Conservation (phyloP, 2,329 filamentous ascomycete species). For the Aspergillus uvarum region DNA sequence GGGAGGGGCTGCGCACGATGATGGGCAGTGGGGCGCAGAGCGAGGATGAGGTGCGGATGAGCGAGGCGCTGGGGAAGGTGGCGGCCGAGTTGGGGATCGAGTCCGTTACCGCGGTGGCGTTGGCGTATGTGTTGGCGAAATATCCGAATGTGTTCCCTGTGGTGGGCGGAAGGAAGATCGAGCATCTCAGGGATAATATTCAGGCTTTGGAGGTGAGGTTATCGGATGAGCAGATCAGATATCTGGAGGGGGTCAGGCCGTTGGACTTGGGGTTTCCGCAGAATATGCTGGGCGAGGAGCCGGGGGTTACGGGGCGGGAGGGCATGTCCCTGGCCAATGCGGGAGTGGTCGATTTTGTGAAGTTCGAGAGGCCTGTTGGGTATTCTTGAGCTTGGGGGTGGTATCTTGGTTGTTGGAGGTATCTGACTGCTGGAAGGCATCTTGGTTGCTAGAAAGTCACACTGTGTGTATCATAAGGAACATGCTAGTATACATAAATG, state of each 20-base stretch:
- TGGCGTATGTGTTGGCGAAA: conserved; percentile 74
- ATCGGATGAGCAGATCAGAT: conserved; percentile 59
- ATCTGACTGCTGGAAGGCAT: background rate
- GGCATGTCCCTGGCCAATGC: conserved; percentile 5
- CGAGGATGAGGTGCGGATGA: conserved; percentile 53
- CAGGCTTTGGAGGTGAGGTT: conserved; percentile 63
- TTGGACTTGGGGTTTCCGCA: conserved; percentile 68
- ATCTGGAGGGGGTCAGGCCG: conserved; percentile 60
- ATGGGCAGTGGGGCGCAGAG: conserved; percentile 36
- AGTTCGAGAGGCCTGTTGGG: conserved; percentile 8
- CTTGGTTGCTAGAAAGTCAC: no score
- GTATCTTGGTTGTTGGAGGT: background rate
- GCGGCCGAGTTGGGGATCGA: conserved; percentile 56
- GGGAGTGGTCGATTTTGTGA: conserved; percentile 10
- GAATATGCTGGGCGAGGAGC: conserved; percentile 50
- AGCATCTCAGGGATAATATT: conserved; percentile 70
- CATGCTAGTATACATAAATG: conserved; percentile 57
- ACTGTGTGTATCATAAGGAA: background rate
- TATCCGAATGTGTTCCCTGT: conserved; percentile 72
- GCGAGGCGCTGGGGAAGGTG: conserved; percentile 59
- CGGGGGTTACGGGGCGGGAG: conserved; percentile 16
- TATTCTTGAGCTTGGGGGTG: background rate
- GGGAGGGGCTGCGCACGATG: conserved; percentile 42
- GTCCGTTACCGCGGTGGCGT: conserved; percentile 61
- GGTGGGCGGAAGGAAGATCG: conserved; percentile 66